Evolutionary conservation across 345 rosid species (phyloP).

Genomic region (Hibiscus trionum): DNA sequence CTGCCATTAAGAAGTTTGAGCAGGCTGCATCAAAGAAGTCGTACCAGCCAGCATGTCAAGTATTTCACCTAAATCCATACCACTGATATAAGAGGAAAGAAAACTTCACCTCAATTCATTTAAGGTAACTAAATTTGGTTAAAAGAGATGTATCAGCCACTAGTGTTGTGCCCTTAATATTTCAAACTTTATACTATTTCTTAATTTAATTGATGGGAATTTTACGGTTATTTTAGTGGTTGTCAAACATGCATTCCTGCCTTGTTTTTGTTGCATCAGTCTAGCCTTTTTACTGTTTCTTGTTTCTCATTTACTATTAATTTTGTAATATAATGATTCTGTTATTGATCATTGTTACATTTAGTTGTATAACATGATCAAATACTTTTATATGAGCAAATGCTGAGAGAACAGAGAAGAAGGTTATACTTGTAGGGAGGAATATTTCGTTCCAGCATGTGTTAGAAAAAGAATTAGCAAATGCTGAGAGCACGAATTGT

Average conservation of each 20-base stretch:
- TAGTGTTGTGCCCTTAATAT: slow-evolving; percentile 11
- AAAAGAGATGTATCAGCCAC: neutral
- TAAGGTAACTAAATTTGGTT: slow-evolving; percentile 6
- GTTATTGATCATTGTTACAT: neutral
- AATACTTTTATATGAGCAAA: too few relatives aligned
- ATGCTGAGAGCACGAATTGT: too few relatives aligned
- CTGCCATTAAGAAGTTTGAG: slow-evolving; percentile 50
- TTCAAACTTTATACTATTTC: slow-evolving; percentile 7
- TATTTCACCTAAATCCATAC: slow-evolving; percentile 81
- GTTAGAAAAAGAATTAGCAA: slow-evolving; percentile 40
- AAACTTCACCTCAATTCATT: slow-evolving; percentile 55
- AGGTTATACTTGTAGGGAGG: slow-evolving; percentile 41
- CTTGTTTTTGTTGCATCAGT: neutral
- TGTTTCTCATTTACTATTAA: neutral
- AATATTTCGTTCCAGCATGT: slow-evolving; percentile 47
- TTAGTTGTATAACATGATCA: neutral
- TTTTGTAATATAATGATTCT: neutral
- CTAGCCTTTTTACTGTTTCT: neutral
- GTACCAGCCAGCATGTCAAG: slow-evolving; percentile 74
- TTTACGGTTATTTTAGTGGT: neutral
- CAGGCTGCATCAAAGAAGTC: slow-evolving; percentile 57
- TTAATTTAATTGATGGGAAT: slow-evolving; percentile 18
- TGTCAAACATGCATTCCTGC: neutral
- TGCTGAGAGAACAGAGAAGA: too few relatives aligned
- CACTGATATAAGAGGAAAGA: slow-evolving; percentile 25